These are phyloP conservation scores for Allomyces javanicus DNA, from an alignment of 192 early-diverging fungal species.

Conservation along the genomic window DNA sequence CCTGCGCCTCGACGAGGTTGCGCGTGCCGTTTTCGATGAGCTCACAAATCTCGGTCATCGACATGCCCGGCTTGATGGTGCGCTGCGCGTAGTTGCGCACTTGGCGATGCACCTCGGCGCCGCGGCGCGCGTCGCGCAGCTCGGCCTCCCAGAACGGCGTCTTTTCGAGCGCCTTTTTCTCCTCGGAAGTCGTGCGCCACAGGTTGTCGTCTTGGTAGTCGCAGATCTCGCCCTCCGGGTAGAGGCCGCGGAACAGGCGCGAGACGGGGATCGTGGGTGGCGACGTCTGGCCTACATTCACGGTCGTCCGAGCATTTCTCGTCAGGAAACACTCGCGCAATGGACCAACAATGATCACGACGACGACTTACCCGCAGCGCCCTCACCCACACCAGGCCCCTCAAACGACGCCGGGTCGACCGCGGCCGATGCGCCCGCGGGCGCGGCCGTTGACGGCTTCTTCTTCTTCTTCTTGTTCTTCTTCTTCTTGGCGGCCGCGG, in stretches of 20 bases:
- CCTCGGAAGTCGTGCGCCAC: conserved; percentile 76
- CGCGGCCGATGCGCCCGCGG: background rate
- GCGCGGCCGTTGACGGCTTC: conserved; percentile 4
- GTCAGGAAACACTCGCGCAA: background rate
- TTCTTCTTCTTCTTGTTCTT: conserved; percentile 35
- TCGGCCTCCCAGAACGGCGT: conserved; percentile 32
- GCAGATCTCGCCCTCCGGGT: conserved; percentile 60
- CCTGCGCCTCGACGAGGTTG: conserved; percentile 67
- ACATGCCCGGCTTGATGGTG: conserved; percentile 82
- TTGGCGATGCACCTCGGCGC: conserved; percentile 86
- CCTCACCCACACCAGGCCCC: conserved; percentile 2
- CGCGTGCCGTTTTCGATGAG: conserved; percentile 87
- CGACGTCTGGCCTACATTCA: conserved; percentile 18
- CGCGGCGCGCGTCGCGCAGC: conserved; percentile 62
- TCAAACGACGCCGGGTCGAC: background rate
- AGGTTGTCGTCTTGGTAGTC: conserved; percentile 82
- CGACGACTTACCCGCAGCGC: background rate
- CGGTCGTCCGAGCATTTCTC: background rate
- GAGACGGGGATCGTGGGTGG: conserved; percentile 50
- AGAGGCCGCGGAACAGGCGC: conserved; percentile 58
- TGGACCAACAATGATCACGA: background rate
- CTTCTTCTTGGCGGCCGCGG: conserved; percentile 14
- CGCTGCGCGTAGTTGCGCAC: conserved; percentile 65
- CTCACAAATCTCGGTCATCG: conserved; percentile 79
- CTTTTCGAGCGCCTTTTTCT: conserved; percentile 69